phyloP scores from a whole-genome alignment of 2,329 filamentous ascomycete genomes.

The Rhynchosporium agropyri region DNA sequence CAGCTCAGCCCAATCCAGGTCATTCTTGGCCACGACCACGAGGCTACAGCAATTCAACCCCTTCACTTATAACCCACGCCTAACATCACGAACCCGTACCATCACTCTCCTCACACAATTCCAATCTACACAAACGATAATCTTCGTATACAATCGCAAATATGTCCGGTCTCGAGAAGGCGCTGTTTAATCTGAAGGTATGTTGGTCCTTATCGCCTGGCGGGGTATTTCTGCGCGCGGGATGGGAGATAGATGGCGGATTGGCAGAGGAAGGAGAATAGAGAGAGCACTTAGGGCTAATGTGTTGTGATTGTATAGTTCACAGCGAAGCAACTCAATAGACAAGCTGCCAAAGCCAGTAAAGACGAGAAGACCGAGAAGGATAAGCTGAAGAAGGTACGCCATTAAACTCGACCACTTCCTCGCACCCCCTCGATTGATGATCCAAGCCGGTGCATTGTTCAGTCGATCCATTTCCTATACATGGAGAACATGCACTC shows the following conservation, averaged over 20 bases:
- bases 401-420: not conserved
- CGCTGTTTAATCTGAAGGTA: slow-evolving; percentile 64
- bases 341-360: slow-evolving; percentile 62
- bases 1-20: slow-evolving; percentile 9
- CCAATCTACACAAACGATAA: not conserved
- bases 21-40: slow-evolving; percentile 16
- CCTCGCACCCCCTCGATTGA: not conserved
- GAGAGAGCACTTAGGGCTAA: too few relatives aligned
- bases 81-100: slow-evolving; percentile 12
- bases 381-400: slow-evolving; percentile 62
- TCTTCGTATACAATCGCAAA: slow-evolving; percentile 16
- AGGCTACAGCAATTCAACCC: slow-evolving; percentile 25
- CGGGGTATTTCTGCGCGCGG: slow-evolving; percentile 7
- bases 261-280: too few relatives aligned
- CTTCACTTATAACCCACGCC: slow-evolving; percentile 14
- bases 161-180: slow-evolving; percentile 65
- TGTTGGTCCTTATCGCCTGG: slow-evolving; percentile 29
- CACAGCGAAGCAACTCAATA: slow-evolving; percentile 64
- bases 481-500: too few relatives aligned
- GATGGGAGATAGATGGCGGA: too few relatives aligned
- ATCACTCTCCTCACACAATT: slow-evolving; percentile 2
- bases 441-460: slow-evolving; percentile 1
- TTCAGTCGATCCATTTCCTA: not conserved
- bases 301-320: slow-evolving; percentile 45
- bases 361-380: slow-evolving; percentile 64